Percentiles rank a stretch among this genome's conserved stretches.
phyloP scores from a whole-genome alignment of 192 early-diverging fungal species.

The Mortierella claussenii region DNA sequence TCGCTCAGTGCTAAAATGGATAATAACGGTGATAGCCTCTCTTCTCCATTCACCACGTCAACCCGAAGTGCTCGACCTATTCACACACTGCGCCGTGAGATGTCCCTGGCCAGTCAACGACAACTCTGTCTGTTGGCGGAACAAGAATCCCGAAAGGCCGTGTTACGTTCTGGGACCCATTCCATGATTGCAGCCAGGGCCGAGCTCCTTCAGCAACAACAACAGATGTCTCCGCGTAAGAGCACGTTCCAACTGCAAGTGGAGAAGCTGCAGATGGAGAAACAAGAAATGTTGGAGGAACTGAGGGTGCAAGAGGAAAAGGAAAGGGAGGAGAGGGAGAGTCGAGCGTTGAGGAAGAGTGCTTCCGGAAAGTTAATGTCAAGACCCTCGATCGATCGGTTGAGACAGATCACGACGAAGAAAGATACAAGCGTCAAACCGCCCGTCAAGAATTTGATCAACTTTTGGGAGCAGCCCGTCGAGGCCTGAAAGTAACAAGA shows the following conservation, averaged over 20 bases:
- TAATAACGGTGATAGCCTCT: not conserved
- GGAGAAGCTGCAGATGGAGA: not conserved
- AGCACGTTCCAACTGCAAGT: not conserved
- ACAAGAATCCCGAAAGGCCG: constrained; percentile 22
- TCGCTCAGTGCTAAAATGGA: constrained; percentile 11
- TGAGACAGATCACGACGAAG: constrained; percentile 29
- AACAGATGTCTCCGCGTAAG: not conserved
- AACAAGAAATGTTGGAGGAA: not conserved
- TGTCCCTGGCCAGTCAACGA: not conserved
- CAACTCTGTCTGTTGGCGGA: constrained; percentile 11
- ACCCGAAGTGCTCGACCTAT: not conserved
- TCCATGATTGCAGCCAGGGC: constrained; percentile 25
- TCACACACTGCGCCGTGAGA: not conserved
- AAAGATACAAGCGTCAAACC: constrained; percentile 24
- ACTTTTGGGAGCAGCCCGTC: constrained; percentile 43
- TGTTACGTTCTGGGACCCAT: constrained; percentile 18
- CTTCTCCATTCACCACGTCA: not conserved
- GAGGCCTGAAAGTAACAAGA: constrained; percentile 27
- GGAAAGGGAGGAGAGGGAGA: not conserved
- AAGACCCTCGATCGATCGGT: constrained; percentile 42
- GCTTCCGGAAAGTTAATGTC: constrained; percentile 7
- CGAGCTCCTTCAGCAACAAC: constrained; percentile 19
- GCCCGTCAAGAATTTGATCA: constrained; percentile 43
- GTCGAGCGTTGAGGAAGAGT: not conserved
- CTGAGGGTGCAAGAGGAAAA: not conserved